phyloP scores from a whole-genome alignment of 129 eudicot species.

The Escallonia herrerae region DNA sequence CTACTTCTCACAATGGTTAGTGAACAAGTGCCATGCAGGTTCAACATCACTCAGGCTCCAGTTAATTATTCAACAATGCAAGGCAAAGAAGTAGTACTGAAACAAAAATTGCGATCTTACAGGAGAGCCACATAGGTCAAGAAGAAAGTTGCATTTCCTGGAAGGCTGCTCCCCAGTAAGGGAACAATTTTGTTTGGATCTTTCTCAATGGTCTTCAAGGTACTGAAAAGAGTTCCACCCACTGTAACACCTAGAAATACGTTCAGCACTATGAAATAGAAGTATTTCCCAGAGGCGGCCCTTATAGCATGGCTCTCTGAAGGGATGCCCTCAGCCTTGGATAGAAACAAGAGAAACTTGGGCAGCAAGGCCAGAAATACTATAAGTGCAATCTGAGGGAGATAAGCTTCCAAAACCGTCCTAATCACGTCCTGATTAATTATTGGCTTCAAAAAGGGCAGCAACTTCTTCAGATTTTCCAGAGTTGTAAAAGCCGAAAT shows the following conservation, averaged over 20 bases:
- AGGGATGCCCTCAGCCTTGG: slow-evolving; percentile 77
- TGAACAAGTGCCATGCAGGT: no score
- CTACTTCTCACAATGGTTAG: no score
- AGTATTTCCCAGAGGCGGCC: slow-evolving; percentile 91
- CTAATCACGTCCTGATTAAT: slow-evolving; percentile 27
- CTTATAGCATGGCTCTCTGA: slow-evolving; percentile 72
- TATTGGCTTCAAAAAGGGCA: slow-evolving; percentile 64
- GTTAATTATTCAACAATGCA: no score
- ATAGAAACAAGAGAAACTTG: slow-evolving; percentile 56
- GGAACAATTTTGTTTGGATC: slow-evolving; percentile 26
- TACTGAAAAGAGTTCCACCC: slow-evolving; percentile 58
- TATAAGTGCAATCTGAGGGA: slow-evolving; percentile 87
- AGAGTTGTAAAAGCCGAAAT: slow-evolving; percentile 80
- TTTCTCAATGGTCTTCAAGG: slow-evolving; percentile 44
- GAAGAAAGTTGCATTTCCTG: slow-evolving; percentile 86
- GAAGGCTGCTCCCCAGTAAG: slow-evolving; percentile 64
- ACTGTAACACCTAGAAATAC: slow-evolving; percentile 85
- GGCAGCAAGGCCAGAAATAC: slow-evolving; percentile 81
- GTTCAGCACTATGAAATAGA: slow-evolving; percentile 71
- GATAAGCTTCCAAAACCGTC: slow-evolving; percentile 75
- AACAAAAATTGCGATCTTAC: slow-evolving; percentile 30
- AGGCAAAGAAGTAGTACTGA: not conserved
- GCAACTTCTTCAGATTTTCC: slow-evolving; percentile 47
- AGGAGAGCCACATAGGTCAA: slow-evolving; percentile 87
- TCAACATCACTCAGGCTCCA: no score